Evolutionary conservation across 2,329 filamentous ascomycete species (phyloP), one percentile per base, ranked within the genome.

Genomic region (Pyrenochaeta sp.): DNA sequence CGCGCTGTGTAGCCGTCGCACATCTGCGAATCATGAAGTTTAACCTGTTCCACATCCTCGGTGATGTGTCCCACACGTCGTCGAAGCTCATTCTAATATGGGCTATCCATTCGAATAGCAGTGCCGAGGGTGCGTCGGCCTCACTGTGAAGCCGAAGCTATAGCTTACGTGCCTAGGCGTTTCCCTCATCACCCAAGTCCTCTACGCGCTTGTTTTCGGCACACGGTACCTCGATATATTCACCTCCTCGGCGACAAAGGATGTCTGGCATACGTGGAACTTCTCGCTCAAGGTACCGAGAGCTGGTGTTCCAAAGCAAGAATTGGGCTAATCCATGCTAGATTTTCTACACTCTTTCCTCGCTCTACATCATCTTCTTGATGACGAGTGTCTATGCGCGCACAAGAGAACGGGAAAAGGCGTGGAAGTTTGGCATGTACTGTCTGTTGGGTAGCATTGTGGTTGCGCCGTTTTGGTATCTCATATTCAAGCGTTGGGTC

Each of bases 61-160:
- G 87, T 75, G 94, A 98, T 77, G 79, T 94, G 69, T 92, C 91
- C 71, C 94, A 98, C 76, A 87, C 92, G 45, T 83, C 88, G 48
- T 95, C 93, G 56, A 97, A 97, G 85, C 88, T 89, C 77, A 95
- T 97, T 74, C 85, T 97, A 69, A 92, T 97, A 80, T 91, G 89
- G 81, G 89, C 93, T 54, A 97, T 97, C 71, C 92, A 97, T 79
- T 86, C 87, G 66, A 97, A 97, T 75, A 86, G 86, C 73, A 95
- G 91, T 76, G 91, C 93, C 47, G 93, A 97, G 83, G 92, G 90
- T 88, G 78, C 56, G 59, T 54, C 44, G 39, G 30, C 27, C 43
- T n/a, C 5, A 25, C 3, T 15, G 19, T 37, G 19, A 34, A 28
- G 24, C 49, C 44, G 10, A 49, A 44, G 15, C 24, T 32, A 25